Evolutionary conservation across 495 filamentous ascomycete genomes (phyloP), one percentile per base, ranked within the genome.

Genomic region (Daldinia loculata): DNA sequence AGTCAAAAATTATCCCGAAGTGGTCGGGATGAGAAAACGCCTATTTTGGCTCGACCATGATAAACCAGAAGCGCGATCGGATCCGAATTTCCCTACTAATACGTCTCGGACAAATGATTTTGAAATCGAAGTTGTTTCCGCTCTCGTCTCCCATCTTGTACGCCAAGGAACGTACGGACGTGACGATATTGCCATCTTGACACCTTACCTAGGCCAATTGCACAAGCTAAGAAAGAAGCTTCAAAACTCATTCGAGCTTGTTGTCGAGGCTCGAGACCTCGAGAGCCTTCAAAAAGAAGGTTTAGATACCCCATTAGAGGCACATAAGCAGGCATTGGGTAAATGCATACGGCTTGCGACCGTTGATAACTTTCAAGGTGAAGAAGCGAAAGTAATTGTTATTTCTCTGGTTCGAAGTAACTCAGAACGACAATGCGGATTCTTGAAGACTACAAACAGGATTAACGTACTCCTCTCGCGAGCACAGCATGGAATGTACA

Each of bases 401-500:
- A 82, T 93, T 27, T 93, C 91, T 1, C 75, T 93, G 7, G 91
- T 93, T 15, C 80, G 90, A 58, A 89, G 88, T 74, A 93, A 92
- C 69, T 51, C 70, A 4, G 67, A 86, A 26, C 83, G 81, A 41
- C 81, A 81, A 22, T 87, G 85, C 61, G 91, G 90, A 0, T 93
- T 93, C 70, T 77, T 93, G 17, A 86, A 84, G 52, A 91, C 88
- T 19, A 78, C 82, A 3, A 93, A 93, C 64, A 80, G 91, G 3
- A 90, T 93, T 66, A 93, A 93, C 70, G 91, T 93, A 0, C 76
- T 91, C 1, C 78, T 92, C 7, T 87, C 83, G 32, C 85, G 90
- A n/a, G 90, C 90, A 17, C 78, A 85, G 69, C 84, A 93, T 75
- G 90, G 91, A 1, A 91, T 93, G 88, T 93, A 92, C 74, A 87